phyloP scores from a whole-genome alignment of 2,329 filamentous ascomycete genomes.

The Neurospora sp. region DNA sequence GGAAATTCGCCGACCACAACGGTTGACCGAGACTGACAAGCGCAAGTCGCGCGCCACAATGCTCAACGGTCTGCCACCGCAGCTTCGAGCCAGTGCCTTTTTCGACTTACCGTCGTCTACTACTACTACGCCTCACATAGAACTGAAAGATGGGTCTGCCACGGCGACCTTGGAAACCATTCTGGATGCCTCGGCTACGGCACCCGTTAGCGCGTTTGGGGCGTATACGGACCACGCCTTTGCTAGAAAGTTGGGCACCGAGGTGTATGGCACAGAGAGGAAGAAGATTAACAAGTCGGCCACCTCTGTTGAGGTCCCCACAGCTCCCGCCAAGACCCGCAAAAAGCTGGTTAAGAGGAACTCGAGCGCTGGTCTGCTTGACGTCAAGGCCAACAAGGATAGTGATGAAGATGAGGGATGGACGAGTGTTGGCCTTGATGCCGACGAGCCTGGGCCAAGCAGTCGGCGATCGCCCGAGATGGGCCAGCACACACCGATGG shows the following conservation, averaged over 20 bases:
- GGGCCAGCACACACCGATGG: neutral
- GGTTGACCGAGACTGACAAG: constrained; percentile 23
- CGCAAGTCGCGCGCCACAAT: constrained; percentile 29
- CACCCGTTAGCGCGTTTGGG: constrained; percentile 80
- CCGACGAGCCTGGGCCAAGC: constrained; percentile 17
- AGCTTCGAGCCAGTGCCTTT: constrained; percentile 81
- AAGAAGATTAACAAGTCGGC: constrained; percentile 31
- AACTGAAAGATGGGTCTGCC: constrained; percentile 68
- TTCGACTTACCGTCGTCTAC: constrained; percentile 58
- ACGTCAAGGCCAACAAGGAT: constrained; percentile 11
- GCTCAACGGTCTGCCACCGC: constrained; percentile 58
- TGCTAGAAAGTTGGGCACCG: constrained; percentile 62
- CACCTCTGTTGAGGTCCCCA: constrained; percentile 5
- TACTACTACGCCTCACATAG: constrained; percentile 37
- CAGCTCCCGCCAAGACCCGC: constrained; percentile 10
- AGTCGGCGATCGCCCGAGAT: constrained; percentile 3
- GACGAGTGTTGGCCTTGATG: constrained; percentile 12
- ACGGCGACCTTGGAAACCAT: constrained; percentile 85
- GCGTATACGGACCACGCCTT: constrained; percentile 88
- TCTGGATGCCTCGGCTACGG: constrained; percentile 75
- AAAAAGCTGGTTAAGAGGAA: constrained; percentile 15
- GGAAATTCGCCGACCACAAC: constrained; percentile 20
- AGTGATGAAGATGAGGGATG: constrained; percentile 11
- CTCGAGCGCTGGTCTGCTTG: constrained; percentile 15
- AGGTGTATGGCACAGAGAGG: constrained; percentile 59